phyloP scores from a whole-genome alignment of 179 eudicot genomes.

The Actinidia arguta region DNA sequence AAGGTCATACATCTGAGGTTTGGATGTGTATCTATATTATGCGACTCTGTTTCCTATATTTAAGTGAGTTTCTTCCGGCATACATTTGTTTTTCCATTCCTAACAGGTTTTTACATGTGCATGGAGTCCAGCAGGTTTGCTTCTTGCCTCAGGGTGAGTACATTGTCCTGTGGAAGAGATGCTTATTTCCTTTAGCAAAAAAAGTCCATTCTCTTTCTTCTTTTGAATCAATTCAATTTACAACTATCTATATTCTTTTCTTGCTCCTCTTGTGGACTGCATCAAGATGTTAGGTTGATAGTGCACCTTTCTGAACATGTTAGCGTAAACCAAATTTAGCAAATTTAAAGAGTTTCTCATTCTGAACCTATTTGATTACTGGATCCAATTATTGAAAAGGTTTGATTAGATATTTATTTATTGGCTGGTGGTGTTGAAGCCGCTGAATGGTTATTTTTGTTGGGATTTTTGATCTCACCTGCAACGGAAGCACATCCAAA shows the following conservation, averaged over 20 bases:
- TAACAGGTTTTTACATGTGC: constrained; percentile 96
- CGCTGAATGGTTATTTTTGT: too few relatives aligned
- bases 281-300: neutral
- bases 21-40: constrained; percentile 8
- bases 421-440: too few relatives aligned
- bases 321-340: too few relatives aligned
- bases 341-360: too few relatives aligned
- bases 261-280: neutral
- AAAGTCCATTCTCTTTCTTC: neutral
- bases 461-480: too few relatives aligned
- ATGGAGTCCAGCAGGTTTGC: constrained; percentile 93
- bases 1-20: constrained; percentile 97
- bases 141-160: constrained; percentile 96
- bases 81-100: constrained; percentile 10
- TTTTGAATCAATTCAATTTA: neutral
- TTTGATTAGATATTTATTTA: too few relatives aligned
- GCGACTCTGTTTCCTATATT: neutral
- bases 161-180: neutral
- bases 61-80: neutral
- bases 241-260: neutral
- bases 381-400: neutral
- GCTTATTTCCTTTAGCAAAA: neutral
- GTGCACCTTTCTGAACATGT: neutral
- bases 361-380: neutral
- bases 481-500: too few relatives aligned